phyloP scores from a whole-genome alignment of 2,329 filamentous ascomycete genomes.

The Neonectria faginata region DNA sequence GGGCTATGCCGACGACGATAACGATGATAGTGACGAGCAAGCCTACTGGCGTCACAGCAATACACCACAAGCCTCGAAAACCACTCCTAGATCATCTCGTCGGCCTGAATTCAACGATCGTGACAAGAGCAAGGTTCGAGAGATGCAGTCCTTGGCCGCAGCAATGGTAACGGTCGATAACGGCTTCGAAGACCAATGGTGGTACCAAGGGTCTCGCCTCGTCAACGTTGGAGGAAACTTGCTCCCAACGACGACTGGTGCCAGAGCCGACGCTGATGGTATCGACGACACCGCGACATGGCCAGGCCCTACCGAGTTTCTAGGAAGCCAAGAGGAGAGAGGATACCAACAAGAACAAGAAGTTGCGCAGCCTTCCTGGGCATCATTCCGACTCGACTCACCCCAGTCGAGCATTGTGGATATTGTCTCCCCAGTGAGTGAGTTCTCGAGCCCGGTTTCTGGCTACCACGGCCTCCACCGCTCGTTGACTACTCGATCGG shows the following conservation, averaged over 20 bases:
- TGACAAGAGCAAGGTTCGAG: constrained; percentile 42
- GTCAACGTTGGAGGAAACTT: constrained; percentile 41
- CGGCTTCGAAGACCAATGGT: constrained; percentile 69
- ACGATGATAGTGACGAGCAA: constrained; percentile 21
- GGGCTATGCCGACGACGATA: constrained; percentile 34
- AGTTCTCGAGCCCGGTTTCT: constrained; percentile 42
- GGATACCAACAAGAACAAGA: background rate
- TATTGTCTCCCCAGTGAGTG: constrained; percentile 43
- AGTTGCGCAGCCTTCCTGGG: constrained; percentile 23
- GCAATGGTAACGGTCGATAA: constrained; percentile 69
- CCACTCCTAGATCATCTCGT: constrained; percentile 18
- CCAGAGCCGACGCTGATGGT: constrained; percentile 22
- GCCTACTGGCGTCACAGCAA: constrained; percentile 13
- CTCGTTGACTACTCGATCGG: constrained; percentile 43
- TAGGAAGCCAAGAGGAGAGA: background rate
- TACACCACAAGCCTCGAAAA: background rate
- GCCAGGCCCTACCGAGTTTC: constrained; percentile 29
- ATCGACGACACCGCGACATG: constrained; percentile 33
- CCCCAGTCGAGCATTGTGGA: constrained; percentile 37
- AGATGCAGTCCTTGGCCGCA: constrained; percentile 62
- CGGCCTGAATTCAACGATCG: constrained; percentile 48
- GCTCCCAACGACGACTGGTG: constrained; percentile 32
- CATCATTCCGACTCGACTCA: constrained; percentile 31
- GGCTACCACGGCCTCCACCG: constrained; percentile 37
- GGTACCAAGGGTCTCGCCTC: constrained; percentile 60